These are phyloP conservation scores for Colletotrichum sp. DNA, from an alignment of 2,329 filamentous ascomycete species.

Conservation along the genomic window DNA sequence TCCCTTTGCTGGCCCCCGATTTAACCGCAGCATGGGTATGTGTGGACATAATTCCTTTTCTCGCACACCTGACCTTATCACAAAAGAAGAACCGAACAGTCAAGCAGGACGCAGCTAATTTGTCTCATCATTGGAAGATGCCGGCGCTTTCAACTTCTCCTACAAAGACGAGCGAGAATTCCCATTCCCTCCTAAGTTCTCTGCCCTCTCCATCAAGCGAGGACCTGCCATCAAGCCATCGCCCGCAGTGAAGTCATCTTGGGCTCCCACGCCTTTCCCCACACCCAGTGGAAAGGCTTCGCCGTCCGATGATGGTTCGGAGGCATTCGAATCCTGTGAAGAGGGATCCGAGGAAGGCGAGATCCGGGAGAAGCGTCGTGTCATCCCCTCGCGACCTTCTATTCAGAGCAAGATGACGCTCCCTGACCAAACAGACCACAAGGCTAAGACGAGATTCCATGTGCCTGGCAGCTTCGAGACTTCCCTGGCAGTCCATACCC, in stretches of 20 bases:
- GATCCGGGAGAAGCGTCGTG: background rate
- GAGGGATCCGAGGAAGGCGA: background rate
- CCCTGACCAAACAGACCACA: background rate
- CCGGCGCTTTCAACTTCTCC: background rate
- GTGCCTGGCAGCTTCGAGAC: background rate
- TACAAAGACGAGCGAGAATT: background rate
- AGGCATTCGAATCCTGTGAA: background rate
- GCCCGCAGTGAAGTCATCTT: background rate
- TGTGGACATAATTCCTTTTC: background rate
- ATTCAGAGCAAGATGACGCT: background rate
- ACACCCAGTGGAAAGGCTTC: background rate
- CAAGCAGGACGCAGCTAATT: background rate
- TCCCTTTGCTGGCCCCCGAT: background rate
- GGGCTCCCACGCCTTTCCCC: background rate
- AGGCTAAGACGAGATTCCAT: background rate
- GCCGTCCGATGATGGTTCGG: background rate
- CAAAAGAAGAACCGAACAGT: no score
- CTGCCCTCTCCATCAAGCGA: background rate
- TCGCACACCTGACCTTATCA: no score
- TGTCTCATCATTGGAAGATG: background rate
- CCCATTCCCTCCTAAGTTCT: background rate
- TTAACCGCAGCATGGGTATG: background rate
- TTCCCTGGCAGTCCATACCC: background rate
- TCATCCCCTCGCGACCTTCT: background rate
- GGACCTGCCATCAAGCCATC: background rate